Base-by-base conservation (phyloP, 768 basidiomycete genomes). In the Tricholoma bakamatsutake region DNA sequence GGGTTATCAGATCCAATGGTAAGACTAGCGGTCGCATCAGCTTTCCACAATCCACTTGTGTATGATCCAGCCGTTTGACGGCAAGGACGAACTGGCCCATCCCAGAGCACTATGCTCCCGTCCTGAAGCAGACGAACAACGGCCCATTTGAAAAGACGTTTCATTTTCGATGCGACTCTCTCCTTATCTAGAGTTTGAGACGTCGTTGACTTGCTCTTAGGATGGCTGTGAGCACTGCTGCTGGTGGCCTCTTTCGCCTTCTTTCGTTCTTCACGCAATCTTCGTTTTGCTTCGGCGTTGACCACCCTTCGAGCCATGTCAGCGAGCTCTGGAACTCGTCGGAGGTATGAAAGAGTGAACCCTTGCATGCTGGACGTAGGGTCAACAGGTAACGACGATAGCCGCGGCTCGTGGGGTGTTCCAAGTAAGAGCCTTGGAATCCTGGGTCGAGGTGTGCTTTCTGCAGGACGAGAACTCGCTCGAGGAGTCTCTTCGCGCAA, bases 61-160 rank as follows among this genome's bases (percentile, higher is more conserved):
- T 71, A 61, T 9, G 47, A 59, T 12, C 54, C 57, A 4, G 57
- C 37, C 13, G 59, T 47, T 30, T 56, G 53, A 0, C 70, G 69
- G 52, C 69, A 66, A 1, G 73, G 64, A 9, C 76, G 73, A 12
- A 73, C 71, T 3, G 84, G 81, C 0, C 87, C 87, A 55, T 88
- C 84, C 83, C 87, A 89, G 3, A 88, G 67, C 0, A 90, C 75
- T 55, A 91, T 82, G 54, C 79, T 81, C n/a, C 90, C 90, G 56
- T 90, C 88, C 53, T 81, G 75, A 49, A 83, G 73, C 18, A 91
- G 70, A 64, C 84, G 79, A 17, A 81, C 72, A 52, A 91, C 73
- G 0, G 85, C 84, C 74, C 79, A 82, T 17, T 72, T 68, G 68
- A 89, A 92, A 2, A 92, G 74, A 8, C 86, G 77, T 63, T 88